Percentiles rank a stretch among this genome's conserved stretches.
phyloP scores from a whole-genome alignment of 2,329 filamentous ascomycete species.

The Mollisiaceae sp. region DNA sequence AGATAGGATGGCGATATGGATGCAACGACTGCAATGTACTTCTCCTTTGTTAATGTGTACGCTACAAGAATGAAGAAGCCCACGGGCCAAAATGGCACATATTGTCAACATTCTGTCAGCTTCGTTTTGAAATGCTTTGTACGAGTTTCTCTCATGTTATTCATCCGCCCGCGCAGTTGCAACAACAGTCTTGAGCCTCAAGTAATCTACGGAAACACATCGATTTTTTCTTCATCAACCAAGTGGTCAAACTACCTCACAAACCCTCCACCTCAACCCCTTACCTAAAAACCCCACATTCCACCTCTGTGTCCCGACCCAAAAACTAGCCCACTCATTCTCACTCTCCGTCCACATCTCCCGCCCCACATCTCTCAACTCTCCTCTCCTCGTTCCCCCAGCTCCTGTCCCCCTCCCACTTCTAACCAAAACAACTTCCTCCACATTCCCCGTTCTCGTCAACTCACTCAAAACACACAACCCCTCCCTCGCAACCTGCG shows the following conservation, averaged over 20 bases:
- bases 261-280: not conserved
- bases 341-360: not conserved
- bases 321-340: not conserved
- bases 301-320: not conserved
- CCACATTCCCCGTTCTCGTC: not conserved
- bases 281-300: not conserved
- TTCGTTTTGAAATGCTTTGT: not conserved
- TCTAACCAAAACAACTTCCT: not conserved
- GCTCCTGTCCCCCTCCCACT: not conserved
- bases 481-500: not conserved
- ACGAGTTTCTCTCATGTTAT: too few relatives aligned
- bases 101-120: not conserved
- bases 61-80: constrained; percentile 13
- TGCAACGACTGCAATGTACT: constrained; percentile 14
- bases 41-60: constrained; percentile 10
- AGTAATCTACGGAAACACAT: too few relatives aligned
- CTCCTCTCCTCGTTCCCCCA: not conserved
- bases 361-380: not conserved
- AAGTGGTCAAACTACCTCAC: not conserved
- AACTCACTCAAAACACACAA: not conserved
- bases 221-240: not conserved
- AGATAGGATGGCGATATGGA: constrained; percentile 8
- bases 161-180: too few relatives aligned
- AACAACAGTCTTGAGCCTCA: too few relatives aligned
- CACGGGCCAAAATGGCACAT: not conserved